Conservation (phyloP, 108 stramenopile genomes). For the Pseudonitzschia pungens region DNA sequence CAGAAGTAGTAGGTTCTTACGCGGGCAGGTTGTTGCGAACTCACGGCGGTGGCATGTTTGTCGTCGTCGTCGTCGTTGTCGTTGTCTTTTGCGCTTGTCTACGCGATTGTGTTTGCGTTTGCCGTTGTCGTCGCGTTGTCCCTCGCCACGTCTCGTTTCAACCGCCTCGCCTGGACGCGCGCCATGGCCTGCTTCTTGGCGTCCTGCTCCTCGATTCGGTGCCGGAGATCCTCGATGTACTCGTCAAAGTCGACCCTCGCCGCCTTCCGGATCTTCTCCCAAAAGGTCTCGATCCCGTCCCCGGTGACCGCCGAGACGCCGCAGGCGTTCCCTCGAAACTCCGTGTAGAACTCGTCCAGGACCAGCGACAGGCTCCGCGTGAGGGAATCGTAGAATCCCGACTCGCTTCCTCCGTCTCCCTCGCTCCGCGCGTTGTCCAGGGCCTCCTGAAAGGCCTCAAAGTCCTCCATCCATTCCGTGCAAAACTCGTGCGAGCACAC, state of each 20-base stretch:
- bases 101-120: too few species aligned
- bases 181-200: conserved; percentile 68
- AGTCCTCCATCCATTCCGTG: conserved; percentile 98
- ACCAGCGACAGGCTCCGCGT: conserved; percentile 92
- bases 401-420: conserved; percentile 28
- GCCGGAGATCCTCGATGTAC: conserved; percentile 87
- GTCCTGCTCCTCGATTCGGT: conserved; percentile 79
- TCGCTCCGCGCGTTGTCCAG: conserved; percentile 61
- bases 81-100: too few species aligned
- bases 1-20: too few species aligned
- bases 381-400: conserved; percentile 90
- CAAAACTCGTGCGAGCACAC: conserved; percentile 84
- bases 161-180: conserved; percentile 39
- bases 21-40: too few species aligned
- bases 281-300: conserved; percentile 91
- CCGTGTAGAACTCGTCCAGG: conserved; percentile 97
- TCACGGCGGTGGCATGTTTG: too few species aligned
- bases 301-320: conserved; percentile 94
- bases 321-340: conserved; percentile 66
- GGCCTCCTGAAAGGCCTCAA: conserved; percentile 95
- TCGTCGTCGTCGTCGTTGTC: too few species aligned
- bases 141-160: conserved; percentile 52
- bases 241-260: conserved; percentile 82
- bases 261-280: conserved; percentile 75
- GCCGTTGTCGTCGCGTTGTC: background rate